phyloP scores from a whole-genome alignment of 2,329 filamentous ascomycete genomes.

The Fusarium praegraminearum region DNA sequence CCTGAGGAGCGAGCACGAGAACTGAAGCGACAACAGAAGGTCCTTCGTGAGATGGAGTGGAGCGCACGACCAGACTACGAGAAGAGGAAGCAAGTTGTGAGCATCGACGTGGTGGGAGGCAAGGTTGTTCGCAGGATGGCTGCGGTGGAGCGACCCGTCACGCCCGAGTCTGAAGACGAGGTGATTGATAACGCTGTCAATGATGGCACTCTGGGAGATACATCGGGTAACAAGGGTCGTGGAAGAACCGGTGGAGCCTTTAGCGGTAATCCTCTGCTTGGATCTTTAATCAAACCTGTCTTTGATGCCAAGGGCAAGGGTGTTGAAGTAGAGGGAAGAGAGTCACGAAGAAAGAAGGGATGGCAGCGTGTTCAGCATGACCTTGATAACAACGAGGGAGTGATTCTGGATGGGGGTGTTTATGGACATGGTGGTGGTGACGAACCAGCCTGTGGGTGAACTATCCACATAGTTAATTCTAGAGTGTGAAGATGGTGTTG shows the following conservation, averaged over 20 bases:
- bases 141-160: conserved; percentile 68
- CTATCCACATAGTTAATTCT: neutral
- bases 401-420: conserved; percentile 69
- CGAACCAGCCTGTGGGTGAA: conserved; percentile 56
- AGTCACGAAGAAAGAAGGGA: conserved; percentile 57
- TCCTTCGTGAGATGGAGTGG: conserved; percentile 88
- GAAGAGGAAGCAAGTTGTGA: conserved; percentile 85
- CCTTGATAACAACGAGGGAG: conserved; percentile 66
- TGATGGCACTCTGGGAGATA: conserved; percentile 51
- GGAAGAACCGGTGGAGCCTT: conserved; percentile 67
- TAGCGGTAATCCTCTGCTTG: conserved; percentile 75
- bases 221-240: conserved; percentile 50
- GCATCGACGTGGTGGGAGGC: conserved; percentile 82
- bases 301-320: conserved; percentile 67
- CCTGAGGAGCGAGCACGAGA: conserved; percentile 85
- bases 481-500: neutral
- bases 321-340: conserved; percentile 52
- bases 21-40: conserved; percentile 85
- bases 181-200: conserved; percentile 51
- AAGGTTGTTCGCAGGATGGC: conserved; percentile 81
- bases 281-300: conserved; percentile 73
- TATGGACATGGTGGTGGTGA: conserved; percentile 57
- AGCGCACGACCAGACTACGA: conserved; percentile 87
- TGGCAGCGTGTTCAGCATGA: conserved; percentile 74
- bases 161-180: conserved; percentile 61